Evolutionary conservation across 495 filamentous ascomycete genomes (phyloP), one percentile per base, ranked within the genome.

Genomic region (Annulohypoxylon maeteangense): DNA sequence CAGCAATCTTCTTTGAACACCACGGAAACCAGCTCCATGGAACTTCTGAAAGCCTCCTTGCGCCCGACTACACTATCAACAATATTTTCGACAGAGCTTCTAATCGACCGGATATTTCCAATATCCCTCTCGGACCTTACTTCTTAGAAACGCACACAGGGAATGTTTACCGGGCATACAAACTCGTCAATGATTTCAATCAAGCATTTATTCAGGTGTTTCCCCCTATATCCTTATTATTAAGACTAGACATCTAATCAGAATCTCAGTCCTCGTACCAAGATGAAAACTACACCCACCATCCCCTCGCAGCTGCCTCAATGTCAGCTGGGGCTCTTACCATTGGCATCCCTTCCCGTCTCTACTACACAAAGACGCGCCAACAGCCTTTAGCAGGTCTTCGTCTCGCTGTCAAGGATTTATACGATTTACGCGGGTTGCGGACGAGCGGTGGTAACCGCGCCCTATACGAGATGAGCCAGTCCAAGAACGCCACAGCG

Each of bases 181-280:
- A 27, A 27, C 22, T 50, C 8, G 45, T 50, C 0, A 25, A 50
- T 27, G 45, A 50, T 25, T 18, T 50, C 18, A 27, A 20, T 12
- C 45, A 50, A 16, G 45, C 45, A 50, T 50, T 50, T 14, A 50
- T 50, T 50, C 45, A 50, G 45, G 45, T 50, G 27, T 2, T 12
- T 3, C 7, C 22, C 45, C 22, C 20, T 48, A 5, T 27, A 48
- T 12, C 12, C 14, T n/a, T 12, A 14, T 12, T 27, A 27, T 3
- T 2, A 4, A 14, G 20, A 23, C 45, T 40, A 40, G 2, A 12
- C 1, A 7, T 0, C 45, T 50, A 50, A 50, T 20, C 8, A 11
- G 4, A 11, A 11, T 25, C 1, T 2, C 12, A 50, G 45, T 50
- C 45, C 8, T 50, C 45, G 4, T 50, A 50, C 18, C 45, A 50